Evolutionary conservation across 768 basidiomycete species (phyloP), one percentile per base, ranked within the genome.

Genomic region (Tylopilus vinaceipallidus): DNA sequence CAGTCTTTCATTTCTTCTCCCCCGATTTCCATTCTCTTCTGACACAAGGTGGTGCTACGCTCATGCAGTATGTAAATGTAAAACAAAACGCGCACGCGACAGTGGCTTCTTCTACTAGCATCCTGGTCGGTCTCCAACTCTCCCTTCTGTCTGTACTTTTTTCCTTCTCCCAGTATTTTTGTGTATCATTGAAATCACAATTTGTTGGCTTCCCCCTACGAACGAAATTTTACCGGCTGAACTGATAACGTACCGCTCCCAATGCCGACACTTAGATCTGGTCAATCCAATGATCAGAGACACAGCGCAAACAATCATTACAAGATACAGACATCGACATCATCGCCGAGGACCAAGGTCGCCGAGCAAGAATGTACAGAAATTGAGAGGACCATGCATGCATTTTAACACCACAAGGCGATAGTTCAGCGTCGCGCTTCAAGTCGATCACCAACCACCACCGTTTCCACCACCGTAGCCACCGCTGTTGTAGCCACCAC

Each of bases 31-130:
- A 22, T 46, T 27, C 20, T 39, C 35, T 27, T 14, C 42, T 40
- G 23, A 29, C 49, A 45, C 49, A 49, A 41, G 45, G 50, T 42
- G 39, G 49, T 43, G 34, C 43, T 45, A 32, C 47, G 51, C 43
- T 38, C 42, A 38, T 58, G 56, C 39, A 46, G 40, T 29, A 35
- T 59, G 58, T 54, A 55, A 14, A 43, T 58, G 55, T 67, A 68
- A 52, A 37, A 47, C 5, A n/a, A 54, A 50, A 34, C 32, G 29
- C 24, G 43, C 44, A 54, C 52, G 44, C 45, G 12, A 49, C 37
- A 20, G 19, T 35, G 47, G 29, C 6, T 29, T 29, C 12, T 44
- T 24, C 20, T 45, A 13, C 49, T 46, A 16, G 17, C 17, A 1
- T 37, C 40, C 22, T 37, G 36, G 36, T 49, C 42, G 57, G 12